Evolutionary conservation across 805 yeast species (phyloP).

Genomic region (Blastobotrys attinorum): DNA sequence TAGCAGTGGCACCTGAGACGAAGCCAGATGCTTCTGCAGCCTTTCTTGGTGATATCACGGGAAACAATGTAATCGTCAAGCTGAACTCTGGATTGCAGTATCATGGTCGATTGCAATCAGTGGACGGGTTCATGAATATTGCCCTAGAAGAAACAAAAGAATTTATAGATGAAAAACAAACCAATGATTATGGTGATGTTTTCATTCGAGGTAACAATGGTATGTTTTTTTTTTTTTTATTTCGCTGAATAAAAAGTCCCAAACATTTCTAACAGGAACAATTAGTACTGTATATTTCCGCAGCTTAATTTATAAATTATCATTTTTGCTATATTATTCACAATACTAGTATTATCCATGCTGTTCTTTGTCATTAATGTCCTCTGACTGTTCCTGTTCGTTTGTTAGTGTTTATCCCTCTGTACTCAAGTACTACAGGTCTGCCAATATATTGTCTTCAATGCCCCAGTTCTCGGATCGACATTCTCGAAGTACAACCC

Average conservation of each 20-base stretch:
- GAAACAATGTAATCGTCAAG: constrained; percentile 73
- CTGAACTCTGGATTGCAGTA: constrained; percentile 83
- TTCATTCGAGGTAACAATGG: constrained; percentile 85
- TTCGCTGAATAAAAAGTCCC: background rate
- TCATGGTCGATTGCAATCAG: constrained; percentile 67
- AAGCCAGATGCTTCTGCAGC: constrained; percentile 48
- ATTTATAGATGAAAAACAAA: constrained; percentile 40
- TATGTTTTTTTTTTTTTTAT: constrained; percentile 30
- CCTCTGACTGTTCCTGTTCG: too few relatives aligned
- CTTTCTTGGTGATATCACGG: constrained; percentile 72
- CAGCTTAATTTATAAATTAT: constrained; percentile 14
- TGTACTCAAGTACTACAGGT: too few relatives aligned
- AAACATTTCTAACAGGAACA: background rate
- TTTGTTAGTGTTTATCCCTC: too few relatives aligned
- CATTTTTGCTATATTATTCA: too few relatives aligned
- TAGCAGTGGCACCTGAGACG: constrained; percentile 4
- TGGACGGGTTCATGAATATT: constrained; percentile 95
- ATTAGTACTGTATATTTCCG: constrained; percentile 26
- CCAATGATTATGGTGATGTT: constrained; percentile 62
- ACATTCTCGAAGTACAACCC: background rate
- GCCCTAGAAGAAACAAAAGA: constrained; percentile 77
- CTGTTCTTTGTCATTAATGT: too few relatives aligned
- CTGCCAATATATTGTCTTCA: background rate
- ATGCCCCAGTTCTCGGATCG: background rate
- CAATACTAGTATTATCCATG: too few relatives aligned